A percentile compares a stretch with the other conserved stretches of the same genome.
Conservation (phyloP, 257 asterid genomes). For the Capsicum baccatum region DNA sequence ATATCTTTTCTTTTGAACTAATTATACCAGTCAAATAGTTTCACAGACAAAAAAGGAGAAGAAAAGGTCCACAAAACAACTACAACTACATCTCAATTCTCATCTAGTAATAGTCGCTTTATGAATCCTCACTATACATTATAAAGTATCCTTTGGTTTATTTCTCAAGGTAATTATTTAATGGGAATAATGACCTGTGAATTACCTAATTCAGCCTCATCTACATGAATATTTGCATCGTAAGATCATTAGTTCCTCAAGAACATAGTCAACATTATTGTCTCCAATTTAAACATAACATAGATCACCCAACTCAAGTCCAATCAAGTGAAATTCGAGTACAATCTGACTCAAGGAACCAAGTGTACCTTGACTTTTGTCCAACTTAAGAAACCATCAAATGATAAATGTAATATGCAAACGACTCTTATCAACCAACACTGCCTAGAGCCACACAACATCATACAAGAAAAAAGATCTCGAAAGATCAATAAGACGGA, state of each 20-base stretch:
- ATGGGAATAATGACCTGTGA: background rate
- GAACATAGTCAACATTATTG: background rate
- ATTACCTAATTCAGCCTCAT: background rate
- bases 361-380: background rate
- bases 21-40: background rate
- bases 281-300: background rate
- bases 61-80: background rate
- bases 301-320: background rate
- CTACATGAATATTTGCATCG: background rate
- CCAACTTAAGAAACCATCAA: too few species aligned
- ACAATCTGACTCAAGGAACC: background rate
- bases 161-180: conserved; percentile 1
- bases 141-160: background rate
- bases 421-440: background rate
- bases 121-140: background rate
- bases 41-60: background rate
- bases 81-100: background rate
- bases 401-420: background rate
- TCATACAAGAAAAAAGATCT: background rate
- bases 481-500: background rate
- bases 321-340: background rate
- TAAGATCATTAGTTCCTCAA: background rate
- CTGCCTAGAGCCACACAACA: background rate
- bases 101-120: background rate
- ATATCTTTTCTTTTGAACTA: background rate